Percentiles rank a stretch among this genome's conserved stretches.
Evolutionary conservation across 1,139 yeast genomes (phyloP).

Genomic region (Magnusiomyces tetraspermus): DNA sequence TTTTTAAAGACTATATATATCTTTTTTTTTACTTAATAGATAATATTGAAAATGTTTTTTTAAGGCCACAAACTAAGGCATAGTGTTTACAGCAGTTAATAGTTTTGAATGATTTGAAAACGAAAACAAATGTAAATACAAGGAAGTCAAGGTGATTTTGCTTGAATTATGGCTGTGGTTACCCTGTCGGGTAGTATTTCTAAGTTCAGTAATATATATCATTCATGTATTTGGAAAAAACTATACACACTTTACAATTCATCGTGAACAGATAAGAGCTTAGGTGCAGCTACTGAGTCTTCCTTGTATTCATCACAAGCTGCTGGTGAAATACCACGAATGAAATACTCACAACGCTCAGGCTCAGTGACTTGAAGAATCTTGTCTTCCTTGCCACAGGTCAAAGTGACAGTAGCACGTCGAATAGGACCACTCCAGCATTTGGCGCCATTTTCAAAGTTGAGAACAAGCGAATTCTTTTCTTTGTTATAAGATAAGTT

Average conservation of each 20-base stretch:
- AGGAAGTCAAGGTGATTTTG: too few relatives aligned
- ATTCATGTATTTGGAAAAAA: too few relatives aligned
- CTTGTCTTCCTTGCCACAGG: slow-evolving; percentile 54
- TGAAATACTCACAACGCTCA: slow-evolving; percentile 71
- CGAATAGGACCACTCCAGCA: slow-evolving; percentile 97
- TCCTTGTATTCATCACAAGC: slow-evolving; percentile 41
- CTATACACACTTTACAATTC: slow-evolving; percentile 1
- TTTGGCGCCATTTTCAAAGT: slow-evolving; percentile 57
- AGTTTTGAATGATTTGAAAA: too few relatives aligned
- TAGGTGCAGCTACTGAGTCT: not conserved
- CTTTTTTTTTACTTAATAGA: too few relatives aligned
- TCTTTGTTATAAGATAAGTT: slow-evolving; percentile 17
- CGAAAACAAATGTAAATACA: too few relatives aligned
- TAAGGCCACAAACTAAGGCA: too few relatives aligned
- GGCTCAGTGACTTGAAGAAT: slow-evolving; percentile 71
- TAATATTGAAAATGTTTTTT: too few relatives aligned
- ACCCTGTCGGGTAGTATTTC: too few relatives aligned
- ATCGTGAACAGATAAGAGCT: slow-evolving; percentile 1
- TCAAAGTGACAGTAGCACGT: slow-evolving; percentile 52
- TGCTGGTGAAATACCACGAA: slow-evolving; percentile 57
- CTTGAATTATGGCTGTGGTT: too few relatives aligned
- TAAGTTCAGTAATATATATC: too few relatives aligned
- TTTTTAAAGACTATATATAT: too few relatives aligned
- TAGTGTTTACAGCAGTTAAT: too few relatives aligned
- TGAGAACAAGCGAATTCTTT: slow-evolving; percentile 29